Evolutionary conservation across 2,329 filamentous ascomycete species (phyloP), one percentile per base, ranked within the genome.

Genomic region (Metarhizium humberi): DNA sequence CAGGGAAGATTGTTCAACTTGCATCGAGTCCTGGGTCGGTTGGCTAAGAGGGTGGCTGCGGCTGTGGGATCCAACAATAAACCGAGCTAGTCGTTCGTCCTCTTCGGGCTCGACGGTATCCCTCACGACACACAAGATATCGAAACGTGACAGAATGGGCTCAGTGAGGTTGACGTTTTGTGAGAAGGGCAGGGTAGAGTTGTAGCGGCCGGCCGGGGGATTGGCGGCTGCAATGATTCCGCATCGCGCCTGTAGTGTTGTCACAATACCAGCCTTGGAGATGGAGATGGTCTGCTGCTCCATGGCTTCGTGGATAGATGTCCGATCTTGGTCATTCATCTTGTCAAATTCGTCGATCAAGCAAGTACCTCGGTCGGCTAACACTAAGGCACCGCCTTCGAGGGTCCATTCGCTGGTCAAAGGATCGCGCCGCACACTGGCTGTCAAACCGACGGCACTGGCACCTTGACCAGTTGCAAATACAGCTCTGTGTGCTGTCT

Each of bases 271-370:
- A 0, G 94, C 94, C 70, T 99, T 99, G 60, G 91, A 96, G 67
- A 99, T 99, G 58, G 92, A 97, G 62, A 99, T 99, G 1, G 94
- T 99, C 74, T 99, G 94, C 73, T 99, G 94, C 72, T 99, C 94
- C 94, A 99, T 99, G 57, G 94, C 94, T 78, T 99, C 94, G 80
- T 99, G 94, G 63, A 99, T 99, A 7, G 91, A 96, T 1, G 94
- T 97, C 61, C 94, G 85, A 71, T 99, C 94, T 68, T 97, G 91
- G 69, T 99, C 94, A 70, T 97, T 97, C 94, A 99, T 99, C 79
- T 99, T 99, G 81, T 99, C 94, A 65, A 99, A 99, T 73, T 99
- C 94, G 65, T 99, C 94, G 59, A 99, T 99, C 34, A 99, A 78
- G 66, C 94, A 97, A 16, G 90, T 96, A 45, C 94, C 94, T 61